Evolutionary conservation across 1,284 basidiomycete genomes (phyloP), one percentile per base, ranked within the genome.

Genomic region (Sanghuangporus weigelae): DNA sequence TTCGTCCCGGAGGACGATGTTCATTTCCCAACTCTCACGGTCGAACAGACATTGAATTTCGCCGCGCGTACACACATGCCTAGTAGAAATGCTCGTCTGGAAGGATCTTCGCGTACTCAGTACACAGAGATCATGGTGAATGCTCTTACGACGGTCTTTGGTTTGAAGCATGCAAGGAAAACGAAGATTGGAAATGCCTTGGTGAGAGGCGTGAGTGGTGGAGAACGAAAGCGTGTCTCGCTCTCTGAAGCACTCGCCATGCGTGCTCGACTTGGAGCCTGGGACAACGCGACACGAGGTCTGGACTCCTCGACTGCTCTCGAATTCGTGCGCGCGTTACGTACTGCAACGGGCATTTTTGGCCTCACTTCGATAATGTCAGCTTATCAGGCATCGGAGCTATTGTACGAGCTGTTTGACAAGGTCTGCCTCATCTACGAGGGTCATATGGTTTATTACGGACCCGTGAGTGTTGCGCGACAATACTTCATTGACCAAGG

Each of bases 211-310:
- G 80, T 83, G 2, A 77, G 76, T 4, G 82, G 81, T 46, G 82
- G 83, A 59, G 77, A 79, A 77, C 87, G 88, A 75, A 90, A 90
- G 73, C 83, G 92, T 46, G 90, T 93, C 0, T 89, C 86, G 0
- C 89, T 93, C 68, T 80, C 84, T 10, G 92, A 93, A 73, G 79
- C 83, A 11, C 73, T 93, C 53, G 83, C 84, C 0, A 79, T 82
- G 16, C 77, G 86, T 40, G 80, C 81, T 51, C 78, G 81, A 38
- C 76, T 93, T 36, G 81, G 80, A 49, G 78, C 81, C 11, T 93
- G 90, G 90, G 91, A 93, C 74, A 90, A 91, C 57, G 75, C 75
- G 1, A 73, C 77, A 12, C 76, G 79, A 21, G 81, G 83, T 69
- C 74, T 85, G 38, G 82, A 84, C 69, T 79, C 86, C 3, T 80